These are phyloP conservation scores for Calonectria naviculata DNA, from an alignment of 2,329 filamentous ascomycete genomes.

Conservation along the genomic window DNA sequence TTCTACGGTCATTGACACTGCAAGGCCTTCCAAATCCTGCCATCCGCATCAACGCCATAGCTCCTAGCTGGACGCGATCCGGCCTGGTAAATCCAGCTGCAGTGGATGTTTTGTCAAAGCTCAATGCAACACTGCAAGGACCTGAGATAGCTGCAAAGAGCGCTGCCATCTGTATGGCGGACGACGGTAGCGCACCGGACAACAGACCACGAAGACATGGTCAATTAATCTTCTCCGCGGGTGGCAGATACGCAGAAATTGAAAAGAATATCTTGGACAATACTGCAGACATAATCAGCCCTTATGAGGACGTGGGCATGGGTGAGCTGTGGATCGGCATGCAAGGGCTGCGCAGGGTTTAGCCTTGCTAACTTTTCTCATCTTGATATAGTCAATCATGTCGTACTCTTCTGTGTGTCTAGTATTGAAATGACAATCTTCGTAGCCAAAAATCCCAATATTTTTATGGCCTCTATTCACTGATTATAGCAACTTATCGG, in stretches of 20 bases:
- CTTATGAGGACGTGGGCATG: not conserved
- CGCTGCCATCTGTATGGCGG: not conserved
- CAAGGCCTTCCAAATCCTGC: not conserved
- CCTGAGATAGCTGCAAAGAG: not conserved
- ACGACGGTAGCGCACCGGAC: not conserved
- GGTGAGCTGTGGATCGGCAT: not conserved
- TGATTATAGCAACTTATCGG: too few relatives aligned
- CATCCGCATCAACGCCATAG: not conserved
- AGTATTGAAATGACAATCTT: too few relatives aligned
- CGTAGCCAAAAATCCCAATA: too few relatives aligned
- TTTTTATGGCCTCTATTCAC: too few relatives aligned
- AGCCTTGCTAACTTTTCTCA: not conserved
- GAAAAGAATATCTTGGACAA: not conserved
- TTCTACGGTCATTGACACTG: not conserved
- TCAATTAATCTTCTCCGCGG: not conserved
- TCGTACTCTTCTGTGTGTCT: too few relatives aligned
- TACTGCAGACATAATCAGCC: not conserved
- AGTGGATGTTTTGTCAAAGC: not conserved
- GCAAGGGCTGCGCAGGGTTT: not conserved
- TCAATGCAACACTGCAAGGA: not conserved
- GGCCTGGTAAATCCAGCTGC: not conserved
- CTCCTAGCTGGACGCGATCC: not conserved
- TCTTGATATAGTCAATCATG: too few relatives aligned
- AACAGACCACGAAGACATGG: not conserved
- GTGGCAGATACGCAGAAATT: not conserved